Evolutionary conservation across 1,284 basidiomycete species (phyloP), one percentile per base, ranked within the genome.

Genomic region (Butyriboletus appendiculatus): DNA sequence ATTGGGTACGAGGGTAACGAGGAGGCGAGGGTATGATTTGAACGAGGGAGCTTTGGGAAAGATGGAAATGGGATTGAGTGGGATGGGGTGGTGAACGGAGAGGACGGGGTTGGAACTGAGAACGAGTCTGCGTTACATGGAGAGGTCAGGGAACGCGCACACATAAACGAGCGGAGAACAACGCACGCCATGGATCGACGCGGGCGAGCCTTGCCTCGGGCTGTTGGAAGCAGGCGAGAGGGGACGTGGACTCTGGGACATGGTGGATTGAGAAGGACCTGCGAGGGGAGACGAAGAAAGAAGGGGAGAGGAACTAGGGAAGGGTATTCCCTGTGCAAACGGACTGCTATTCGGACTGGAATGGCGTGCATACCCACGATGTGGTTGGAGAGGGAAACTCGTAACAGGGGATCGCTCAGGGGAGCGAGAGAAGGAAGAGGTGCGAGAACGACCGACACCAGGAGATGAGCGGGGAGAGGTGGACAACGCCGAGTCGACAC

Each of bases 351-450:
- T 49, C 14, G 63, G 59, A 32, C 52, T 55, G 10, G 61, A 18
- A 45, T 59, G 59, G 28, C 22, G 41, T 22, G 45, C 30, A 43
- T 62, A 52, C 8, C 14, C 11, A 16, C 22, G 41, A 28, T 49
- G 48, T 24, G 34, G 41, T 33, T 57, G 57, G 14, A 50, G 37
- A 28, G 54, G 48, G 2, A 50, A 28, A 11, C 33, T 30, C 15
- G 30, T 12, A 8, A 50, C 26, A 4, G 53, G 55, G 6, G 64
- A 56, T 10, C 24, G 52, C 24, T 66, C 62, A 12, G 61, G 46
- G 28, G 53, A 52, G 14, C 53, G 61, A 37, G 65, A 55, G 33
- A 59, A 56, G 4, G 65, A 66, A 24, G 59, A 42, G 10, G 58
- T n/a, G 7, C 52, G 43, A 37, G 58, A 26, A 16, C 50, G 45